Percentiles rank a stretch among this genome's conserved stretches.
Conservation (phyloP, 2,329 filamentous ascomycete genomes). For the Epichloe aotearoae region DNA sequence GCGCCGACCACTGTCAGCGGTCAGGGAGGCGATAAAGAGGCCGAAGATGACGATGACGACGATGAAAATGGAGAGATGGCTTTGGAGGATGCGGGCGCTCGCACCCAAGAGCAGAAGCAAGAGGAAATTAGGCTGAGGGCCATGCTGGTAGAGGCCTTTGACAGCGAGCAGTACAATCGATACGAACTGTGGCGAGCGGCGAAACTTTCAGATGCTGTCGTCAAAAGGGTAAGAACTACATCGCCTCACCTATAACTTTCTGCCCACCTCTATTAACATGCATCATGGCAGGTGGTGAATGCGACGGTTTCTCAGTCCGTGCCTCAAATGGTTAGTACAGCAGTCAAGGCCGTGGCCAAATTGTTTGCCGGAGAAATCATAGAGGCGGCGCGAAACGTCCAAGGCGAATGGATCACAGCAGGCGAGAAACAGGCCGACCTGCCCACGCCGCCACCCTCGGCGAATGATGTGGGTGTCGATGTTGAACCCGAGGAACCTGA, state of each 20-base stretch:
- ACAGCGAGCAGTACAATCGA: conserved; percentile 51
- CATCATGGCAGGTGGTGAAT: conserved; percentile 49
- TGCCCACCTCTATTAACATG: background rate
- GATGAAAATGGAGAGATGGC: conserved; percentile 43
- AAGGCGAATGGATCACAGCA: conserved; percentile 55
- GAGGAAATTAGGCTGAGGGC: conserved; percentile 44
- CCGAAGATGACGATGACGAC: conserved; percentile 44
- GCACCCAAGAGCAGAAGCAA: conserved; percentile 54
- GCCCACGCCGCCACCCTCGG: conserved; percentile 27
- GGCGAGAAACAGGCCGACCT: conserved; percentile 45
- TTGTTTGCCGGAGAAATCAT: conserved; percentile 66
- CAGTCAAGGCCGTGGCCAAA: conserved; percentile 65
- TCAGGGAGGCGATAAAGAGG: conserved; percentile 30
- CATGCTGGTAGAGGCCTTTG: conserved; percentile 52
- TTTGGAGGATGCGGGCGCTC: conserved; percentile 43
- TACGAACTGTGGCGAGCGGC: conserved; percentile 60
- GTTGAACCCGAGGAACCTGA: conserved; percentile 15
- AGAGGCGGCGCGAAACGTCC: conserved; percentile 55
- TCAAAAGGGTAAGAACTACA: conserved; percentile 44
- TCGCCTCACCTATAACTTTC: background rate
- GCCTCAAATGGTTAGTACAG: conserved; percentile 57
- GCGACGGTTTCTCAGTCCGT: conserved; percentile 71
- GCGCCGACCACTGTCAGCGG: conserved; percentile 32
- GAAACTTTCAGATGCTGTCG: conserved; percentile 54
- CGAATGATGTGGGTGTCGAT: conserved; percentile 18